Evolutionary conservation across 805 yeast species (phyloP), one percentile per base, ranked within the genome.

Genomic region (Kluyveromyces nonfermentans): DNA sequence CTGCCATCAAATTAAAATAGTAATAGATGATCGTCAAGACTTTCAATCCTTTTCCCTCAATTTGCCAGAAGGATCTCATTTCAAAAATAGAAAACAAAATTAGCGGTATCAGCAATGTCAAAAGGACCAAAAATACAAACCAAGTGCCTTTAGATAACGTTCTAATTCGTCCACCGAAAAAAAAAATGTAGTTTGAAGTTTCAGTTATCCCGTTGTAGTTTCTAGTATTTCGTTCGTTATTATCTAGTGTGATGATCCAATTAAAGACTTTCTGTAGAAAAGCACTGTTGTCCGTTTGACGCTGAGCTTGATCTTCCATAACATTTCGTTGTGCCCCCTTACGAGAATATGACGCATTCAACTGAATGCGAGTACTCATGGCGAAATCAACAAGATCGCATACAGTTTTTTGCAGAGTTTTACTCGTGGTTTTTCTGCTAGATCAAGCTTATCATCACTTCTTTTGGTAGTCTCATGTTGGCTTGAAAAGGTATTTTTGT

Each of bases 101-200:
- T 2, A 72, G 71, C 0, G 85, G 75, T 0, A 68, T 52, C 0
- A 76, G 28, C 0, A 72, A 52, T 4, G 60, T 37, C 0, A 60
- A 43, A 3, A 67, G 60, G 0, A 72, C 68, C 0, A 65, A 31
- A 2, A 74, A 22, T 9, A 69, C 69, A 14, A 69, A 50, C 1
- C 77, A 80, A 17, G 50, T 49, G 20, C 60, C 57, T 28, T 57
- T 53, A 45, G 65, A 70, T 8, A 71, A 55, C 0, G 73, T 63
- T 28, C 80, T 64, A 12, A 80, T 53, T 35, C 87, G 59, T 0
- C 94, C 95, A 12, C 93, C 93, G 40, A 77, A 60, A 4, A 82
- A 62, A 57, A 74, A 84, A 2, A 75, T 49, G 44, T 70, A 69
- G 44, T 68, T 71, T 7, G 68, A 54, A 5, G 52, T 50, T 3